Conservation (phyloP, 805 yeast genomes). For the Saturnispora bothae region DNA sequence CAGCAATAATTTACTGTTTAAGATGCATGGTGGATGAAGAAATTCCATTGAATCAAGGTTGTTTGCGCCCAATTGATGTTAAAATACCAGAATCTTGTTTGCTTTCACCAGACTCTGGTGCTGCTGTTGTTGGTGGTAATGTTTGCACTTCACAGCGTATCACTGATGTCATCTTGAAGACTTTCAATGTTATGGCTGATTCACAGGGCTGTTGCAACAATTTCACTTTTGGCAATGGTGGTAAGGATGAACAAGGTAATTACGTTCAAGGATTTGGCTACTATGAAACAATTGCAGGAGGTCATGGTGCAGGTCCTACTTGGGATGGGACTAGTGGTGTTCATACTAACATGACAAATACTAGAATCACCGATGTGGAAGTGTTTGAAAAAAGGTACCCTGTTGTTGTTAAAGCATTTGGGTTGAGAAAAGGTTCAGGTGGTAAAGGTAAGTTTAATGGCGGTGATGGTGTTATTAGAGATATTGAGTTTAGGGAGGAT, state of each 20-base stretch:
- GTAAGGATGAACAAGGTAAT: slow-evolving; percentile 36
- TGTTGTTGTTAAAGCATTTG: slow-evolving; percentile 60
- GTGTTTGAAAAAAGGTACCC: slow-evolving; percentile 85
- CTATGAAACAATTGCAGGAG: slow-evolving; percentile 93
- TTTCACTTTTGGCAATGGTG: slow-evolving; percentile 81
- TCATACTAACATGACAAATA: slow-evolving; percentile 89
- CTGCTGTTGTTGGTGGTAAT: slow-evolving; percentile 93
- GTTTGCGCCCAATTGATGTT: slow-evolving; percentile 68
- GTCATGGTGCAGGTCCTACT: slow-evolving; percentile 78
- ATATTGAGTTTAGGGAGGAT: slow-evolving; percentile 65
- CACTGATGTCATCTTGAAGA: slow-evolving; percentile 78
- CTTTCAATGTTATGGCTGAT: slow-evolving; percentile 85
- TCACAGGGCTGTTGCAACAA: slow-evolving; percentile 96
- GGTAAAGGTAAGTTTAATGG: slow-evolving; percentile 67
- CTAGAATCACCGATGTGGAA: slow-evolving; percentile 87
- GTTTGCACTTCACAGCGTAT: slow-evolving; percentile 92
- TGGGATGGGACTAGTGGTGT: slow-evolving; percentile 88
- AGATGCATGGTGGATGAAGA: slow-evolving; percentile 77
- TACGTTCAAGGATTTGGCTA: slow-evolving; percentile 69
- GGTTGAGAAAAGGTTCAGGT: slow-evolving; percentile 65
- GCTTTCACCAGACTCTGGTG: slow-evolving; percentile 67
- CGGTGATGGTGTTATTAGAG: slow-evolving; percentile 81
- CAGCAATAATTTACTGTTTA: slow-evolving; percentile 81
- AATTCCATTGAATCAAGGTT: slow-evolving; percentile 91
- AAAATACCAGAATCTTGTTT: slow-evolving; percentile 51